Conservation (phyloP, 139 green algal genomes). For the Chlorella sorokiniana region DNA sequence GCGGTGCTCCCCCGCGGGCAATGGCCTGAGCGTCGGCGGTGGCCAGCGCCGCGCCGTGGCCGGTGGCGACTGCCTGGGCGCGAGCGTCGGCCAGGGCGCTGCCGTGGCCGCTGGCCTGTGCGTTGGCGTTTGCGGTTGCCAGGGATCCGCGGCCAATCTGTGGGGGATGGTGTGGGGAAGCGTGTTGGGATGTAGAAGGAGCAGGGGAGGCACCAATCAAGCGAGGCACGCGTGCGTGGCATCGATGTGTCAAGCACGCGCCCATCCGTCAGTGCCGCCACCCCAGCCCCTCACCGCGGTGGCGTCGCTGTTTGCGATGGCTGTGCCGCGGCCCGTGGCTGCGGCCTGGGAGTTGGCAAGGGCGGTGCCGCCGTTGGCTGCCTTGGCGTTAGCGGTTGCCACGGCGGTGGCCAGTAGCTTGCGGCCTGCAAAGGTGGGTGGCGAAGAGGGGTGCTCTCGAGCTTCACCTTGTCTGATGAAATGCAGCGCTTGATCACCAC, state of each 20-base stretch:
- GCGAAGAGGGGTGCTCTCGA: background rate
- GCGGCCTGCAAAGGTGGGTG: background rate
- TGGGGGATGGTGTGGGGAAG: too few relatives aligned
- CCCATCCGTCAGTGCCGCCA: background rate
- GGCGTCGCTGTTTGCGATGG: background rate
- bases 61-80: background rate
- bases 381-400: background rate
- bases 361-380: background rate
- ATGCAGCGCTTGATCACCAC: too few relatives aligned
- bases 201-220: too few relatives aligned
- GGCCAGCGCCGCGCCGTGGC: too few relatives aligned
- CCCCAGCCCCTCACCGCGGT: background rate
- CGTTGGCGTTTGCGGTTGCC: too few relatives aligned
- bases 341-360: background rate
- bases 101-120: too few relatives aligned
- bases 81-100: background rate
- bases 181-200: too few relatives aligned
- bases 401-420: background rate
- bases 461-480: too few relatives aligned
- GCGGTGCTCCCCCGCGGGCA: background rate
- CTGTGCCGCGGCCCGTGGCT: background rate
- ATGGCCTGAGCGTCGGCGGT: background rate
- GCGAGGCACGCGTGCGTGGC: too few relatives aligned
- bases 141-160: too few relatives aligned
- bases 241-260: background rate